Conservation (phyloP, 1,139 yeast species). For the Candida labiduridarum region DNA sequence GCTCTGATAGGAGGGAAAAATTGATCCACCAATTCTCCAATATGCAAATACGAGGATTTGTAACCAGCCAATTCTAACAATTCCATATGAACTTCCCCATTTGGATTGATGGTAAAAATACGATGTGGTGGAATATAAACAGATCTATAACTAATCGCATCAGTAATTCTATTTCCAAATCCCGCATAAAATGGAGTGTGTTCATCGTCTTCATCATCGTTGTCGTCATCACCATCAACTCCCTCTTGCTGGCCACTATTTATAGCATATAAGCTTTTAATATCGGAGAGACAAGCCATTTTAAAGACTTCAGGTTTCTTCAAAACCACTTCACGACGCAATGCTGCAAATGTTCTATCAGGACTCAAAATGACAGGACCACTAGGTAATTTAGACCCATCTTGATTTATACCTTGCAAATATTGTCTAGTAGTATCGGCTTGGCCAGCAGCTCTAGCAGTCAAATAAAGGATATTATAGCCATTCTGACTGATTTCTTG, state of each 20-base stretch:
- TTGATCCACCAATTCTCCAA: constrained; percentile 94
- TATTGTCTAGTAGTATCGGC: constrained; percentile 93
- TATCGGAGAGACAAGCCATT: constrained; percentile 94
- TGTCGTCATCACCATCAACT: constrained; percentile 21
- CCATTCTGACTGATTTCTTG: constrained; percentile 86
- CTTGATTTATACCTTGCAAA: constrained; percentile 74
- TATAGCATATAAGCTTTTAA: constrained; percentile 61
- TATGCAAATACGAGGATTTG: constrained; percentile 82
- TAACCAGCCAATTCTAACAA: constrained; percentile 91
- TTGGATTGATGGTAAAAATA: constrained; percentile 93
- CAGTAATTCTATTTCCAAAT: constrained; percentile 95
- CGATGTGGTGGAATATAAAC: constrained; percentile 95
- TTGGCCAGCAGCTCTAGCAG: constrained; percentile 95
- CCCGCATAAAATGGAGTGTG: constrained; percentile 94
- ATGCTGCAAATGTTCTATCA: constrained; percentile 95
- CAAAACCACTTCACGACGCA: constrained; percentile 85
- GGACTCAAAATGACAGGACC: constrained; percentile 98
- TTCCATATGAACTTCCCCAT: constrained; percentile 98
- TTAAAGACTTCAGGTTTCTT: constrained; percentile 97
- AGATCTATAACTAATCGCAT: constrained; percentile 91
- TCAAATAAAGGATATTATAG: constrained; percentile 87
- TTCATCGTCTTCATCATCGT: constrained; percentile 31
- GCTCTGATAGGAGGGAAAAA: constrained; percentile 86
- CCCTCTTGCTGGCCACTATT: constrained; percentile 19
- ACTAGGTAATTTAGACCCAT: constrained; percentile 64